phyloP scores from a whole-genome alignment of 768 basidiomycete genomes.

The Filobasidium wieringae region DNA sequence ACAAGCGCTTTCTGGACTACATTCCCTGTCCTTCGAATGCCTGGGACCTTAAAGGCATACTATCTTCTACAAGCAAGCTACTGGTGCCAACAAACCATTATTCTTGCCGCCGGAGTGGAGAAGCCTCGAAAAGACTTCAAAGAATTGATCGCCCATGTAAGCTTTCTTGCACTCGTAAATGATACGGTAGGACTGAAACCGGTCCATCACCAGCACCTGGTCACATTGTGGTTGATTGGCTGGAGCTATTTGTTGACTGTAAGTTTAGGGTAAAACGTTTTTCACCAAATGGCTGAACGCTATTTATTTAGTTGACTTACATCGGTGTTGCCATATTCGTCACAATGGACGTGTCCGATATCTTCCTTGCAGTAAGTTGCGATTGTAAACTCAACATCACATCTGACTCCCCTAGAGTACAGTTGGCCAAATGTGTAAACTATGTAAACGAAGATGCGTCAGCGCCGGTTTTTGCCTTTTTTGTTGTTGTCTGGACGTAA shows the following conservation, averaged over 20 bases:
- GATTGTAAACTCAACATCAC: neutral
- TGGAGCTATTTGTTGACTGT: constrained; percentile 43
- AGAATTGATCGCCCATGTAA: constrained; percentile 67
- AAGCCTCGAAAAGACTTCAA: constrained; percentile 85
- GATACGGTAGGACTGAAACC: neutral
- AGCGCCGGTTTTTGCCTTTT: constrained; percentile 51
- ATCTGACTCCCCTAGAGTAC: neutral
- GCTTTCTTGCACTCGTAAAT: constrained; percentile 1
- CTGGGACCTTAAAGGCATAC: constrained; percentile 70
- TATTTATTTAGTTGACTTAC: constrained; percentile 47
- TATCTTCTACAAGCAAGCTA: constrained; percentile 88
- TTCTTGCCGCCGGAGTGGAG: constrained; percentile 72
- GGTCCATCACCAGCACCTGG: constrained; percentile 53
- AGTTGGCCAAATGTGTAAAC: constrained; percentile 78
- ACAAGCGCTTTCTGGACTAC: constrained; percentile 78
- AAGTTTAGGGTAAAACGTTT: neutral
- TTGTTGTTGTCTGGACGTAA: constrained; percentile 70
- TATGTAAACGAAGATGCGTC: constrained; percentile 60
- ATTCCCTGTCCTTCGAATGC: constrained; percentile 85
- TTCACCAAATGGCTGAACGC: neutral
- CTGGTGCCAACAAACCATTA: constrained; percentile 86
- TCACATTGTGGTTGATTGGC: constrained; percentile 90
- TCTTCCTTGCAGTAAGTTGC: constrained; percentile 62
- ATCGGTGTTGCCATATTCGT: constrained; percentile 87
- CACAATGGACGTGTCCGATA: constrained; percentile 94